A percentile compares a stretch with the other conserved stretches of the same genome.
Evolutionary conservation across 768 basidiomycete species (phyloP).

Genomic region (Suillus variegatus): DNA sequence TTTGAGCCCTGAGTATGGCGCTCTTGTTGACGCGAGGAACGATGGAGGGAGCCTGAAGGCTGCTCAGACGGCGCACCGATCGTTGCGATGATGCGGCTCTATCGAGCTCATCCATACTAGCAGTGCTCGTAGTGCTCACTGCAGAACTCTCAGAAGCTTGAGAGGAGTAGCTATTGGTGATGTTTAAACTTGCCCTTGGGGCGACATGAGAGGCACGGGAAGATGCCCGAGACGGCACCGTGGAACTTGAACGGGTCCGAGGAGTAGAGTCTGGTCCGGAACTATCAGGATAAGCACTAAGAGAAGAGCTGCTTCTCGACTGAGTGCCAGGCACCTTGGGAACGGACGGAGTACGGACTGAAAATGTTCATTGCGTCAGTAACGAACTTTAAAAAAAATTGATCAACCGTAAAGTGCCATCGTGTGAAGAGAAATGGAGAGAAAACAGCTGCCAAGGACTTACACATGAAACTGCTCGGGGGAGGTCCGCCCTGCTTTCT

Average conservation of each 20-base stretch:
- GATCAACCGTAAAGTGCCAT: neutral
- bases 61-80: slow-evolving; percentile 51
- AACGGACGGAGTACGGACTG: slow-evolving; percentile 49
- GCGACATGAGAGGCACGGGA: slow-evolving; percentile 39
- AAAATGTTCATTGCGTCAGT: neutral
- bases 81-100: slow-evolving; percentile 29
- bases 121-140: slow-evolving; percentile 28
- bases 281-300: slow-evolving; percentile 29
- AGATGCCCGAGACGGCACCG: slow-evolving; percentile 39
- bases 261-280: slow-evolving; percentile 6
- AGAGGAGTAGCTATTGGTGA: slow-evolving; percentile 22
- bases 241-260: slow-evolving; percentile 21
- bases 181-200: slow-evolving; percentile 16
- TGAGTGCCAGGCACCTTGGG: slow-evolving; percentile 41
- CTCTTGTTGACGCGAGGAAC: slow-evolving; percentile 73
- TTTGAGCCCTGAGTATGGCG: slow-evolving; percentile 68
- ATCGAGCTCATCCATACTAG: slow-evolving; percentile 19
- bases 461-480: slow-evolving; percentile 72
- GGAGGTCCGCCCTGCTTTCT: slow-evolving; percentile 50
- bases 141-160: slow-evolving; percentile 30
- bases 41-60: slow-evolving; percentile 60
- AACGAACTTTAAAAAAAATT: slow-evolving; percentile 7
- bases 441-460: slow-evolving; percentile 29
- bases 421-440: neutral
- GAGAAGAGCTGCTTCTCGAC: slow-evolving; percentile 45